Evolutionary conservation across 176 grass and related monocot species (phyloP), one percentile per base, ranked within the genome.

Genomic region (Ananas comosus): DNA sequence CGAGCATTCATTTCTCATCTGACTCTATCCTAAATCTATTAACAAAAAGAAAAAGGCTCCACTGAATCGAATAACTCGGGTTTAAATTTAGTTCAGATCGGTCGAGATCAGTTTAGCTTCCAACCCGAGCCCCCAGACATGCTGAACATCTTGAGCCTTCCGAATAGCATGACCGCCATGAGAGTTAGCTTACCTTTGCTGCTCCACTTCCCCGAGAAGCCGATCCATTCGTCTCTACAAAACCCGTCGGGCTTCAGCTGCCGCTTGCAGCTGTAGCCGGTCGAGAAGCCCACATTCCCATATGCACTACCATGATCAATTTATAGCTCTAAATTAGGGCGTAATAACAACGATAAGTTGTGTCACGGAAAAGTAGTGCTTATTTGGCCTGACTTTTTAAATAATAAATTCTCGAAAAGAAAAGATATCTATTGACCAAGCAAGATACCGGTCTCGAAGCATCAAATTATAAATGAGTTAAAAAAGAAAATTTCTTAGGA

Each of bases 61-160:
- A 5, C 29, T 4, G 29, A 33, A 33, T 33, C 29, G 29, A 33
- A 27, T 27, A 27, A 27, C 25, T 1, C 1, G 25, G 25, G 25
- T 27, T 27, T 27, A 2, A 2, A 2, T 27, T 27, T 27, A 27
- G 2, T 27, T 27, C 25, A 2, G 25, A 27, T 27, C 25, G 25
- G 25, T 33, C 29, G 29, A 33, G 33, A 27, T 71, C 66, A 79
- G 28, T 52, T 10, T 53, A 87, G 70, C 53, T 71, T 87, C 91
- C 84, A 87, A 19, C 25, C 64, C 49, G 49, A 80, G 49, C 84
- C 81, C 47, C 81, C 83, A 70, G 14, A 19, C 63, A 64, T 73
- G 64, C 56, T 86, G 49, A 87, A 96, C 70, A 79, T 96, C 75
- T 91, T 91, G n/a, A 96, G 79, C 85, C 78, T 85, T 48, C 92